phyloP scores from a whole-genome alignment of 2,329 filamentous ascomycete genomes.

The Parascedosporium putredinis region DNA sequence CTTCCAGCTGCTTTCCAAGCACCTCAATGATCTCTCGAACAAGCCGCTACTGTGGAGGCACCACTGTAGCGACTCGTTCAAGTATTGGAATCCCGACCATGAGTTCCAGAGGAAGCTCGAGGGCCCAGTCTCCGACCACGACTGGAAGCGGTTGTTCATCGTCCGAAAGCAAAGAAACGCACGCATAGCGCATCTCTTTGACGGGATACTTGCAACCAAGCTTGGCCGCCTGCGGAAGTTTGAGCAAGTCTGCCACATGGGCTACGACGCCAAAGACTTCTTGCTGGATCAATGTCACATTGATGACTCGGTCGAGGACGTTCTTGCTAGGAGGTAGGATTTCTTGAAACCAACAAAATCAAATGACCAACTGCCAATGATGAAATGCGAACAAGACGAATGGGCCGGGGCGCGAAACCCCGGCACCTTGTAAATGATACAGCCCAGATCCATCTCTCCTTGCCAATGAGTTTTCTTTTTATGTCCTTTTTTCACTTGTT shows the following conservation, averaged over 20 bases:
- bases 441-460: neutral
- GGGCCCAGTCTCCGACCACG: slow-evolving; percentile 41
- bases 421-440: neutral
- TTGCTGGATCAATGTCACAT: slow-evolving; percentile 56
- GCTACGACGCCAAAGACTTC: slow-evolving; percentile 83
- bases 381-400: neutral
- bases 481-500: no score
- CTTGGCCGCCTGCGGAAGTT: slow-evolving; percentile 59
- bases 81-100: slow-evolving; percentile 63
- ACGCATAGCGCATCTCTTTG: slow-evolving; percentile 43
- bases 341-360: slow-evolving; percentile 5
- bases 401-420: neutral
- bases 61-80: slow-evolving; percentile 60
- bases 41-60: slow-evolving; percentile 71
- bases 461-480: neutral
- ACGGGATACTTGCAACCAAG: slow-evolving; percentile 61
- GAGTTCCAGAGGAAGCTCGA: slow-evolving; percentile 45
- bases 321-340: slow-evolving; percentile 58
- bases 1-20: slow-evolving; percentile 47
- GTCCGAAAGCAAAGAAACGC: slow-evolving; percentile 42
- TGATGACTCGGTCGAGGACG: slow-evolving; percentile 54
- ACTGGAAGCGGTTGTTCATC: slow-evolving; percentile 67
- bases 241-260: slow-evolving; percentile 58
- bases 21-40: slow-evolving; percentile 54
- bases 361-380: neutral